Conservation (phyloP, 257 asterid species). For the Nicotiana undulata region DNA sequence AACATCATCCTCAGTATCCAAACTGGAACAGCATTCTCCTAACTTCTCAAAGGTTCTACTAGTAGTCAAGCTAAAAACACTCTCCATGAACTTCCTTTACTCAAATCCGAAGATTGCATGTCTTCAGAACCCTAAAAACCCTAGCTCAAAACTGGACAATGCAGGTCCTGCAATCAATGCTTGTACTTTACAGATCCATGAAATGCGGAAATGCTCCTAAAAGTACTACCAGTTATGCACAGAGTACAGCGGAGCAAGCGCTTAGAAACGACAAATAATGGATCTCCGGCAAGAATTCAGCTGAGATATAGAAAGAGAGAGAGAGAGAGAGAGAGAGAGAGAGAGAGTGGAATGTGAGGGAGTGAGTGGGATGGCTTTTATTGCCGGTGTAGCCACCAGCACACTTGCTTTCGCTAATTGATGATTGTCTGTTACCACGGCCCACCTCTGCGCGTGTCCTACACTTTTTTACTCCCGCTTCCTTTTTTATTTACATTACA, state of each 20-base stretch:
- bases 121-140: slow-evolving; percentile 24
- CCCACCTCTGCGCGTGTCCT: slow-evolving; percentile 14
- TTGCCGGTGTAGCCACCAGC: slow-evolving; percentile 31
- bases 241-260: background rate
- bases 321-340: background rate
- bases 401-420: slow-evolving; percentile 14
- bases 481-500: background rate
- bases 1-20: slow-evolving; percentile 44
- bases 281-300: slow-evolving; percentile 1
- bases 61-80: slow-evolving; percentile 18
- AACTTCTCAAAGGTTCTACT: slow-evolving; percentile 34
- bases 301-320: background rate
- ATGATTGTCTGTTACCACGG: slow-evolving; percentile 1
- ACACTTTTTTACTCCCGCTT: background rate
- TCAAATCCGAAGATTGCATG: slow-evolving; percentile 30
- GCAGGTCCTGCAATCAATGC: slow-evolving; percentile 21
- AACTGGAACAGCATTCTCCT: slow-evolving; percentile 19
- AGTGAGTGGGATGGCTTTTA: slow-evolving; percentile 13
- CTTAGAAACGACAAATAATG: background rate
- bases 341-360: slow-evolving; percentile 4
- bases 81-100: slow-evolving; percentile 35
- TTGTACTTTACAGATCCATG: slow-evolving; percentile 31
- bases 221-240: background rate
- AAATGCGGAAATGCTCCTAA: slow-evolving; percentile 31
- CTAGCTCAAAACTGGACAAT: slow-evolving; percentile 39